Evolutionary conservation across 2,329 filamentous ascomycete genomes (phyloP).

Genomic region (Hypoxylon sp.): DNA sequence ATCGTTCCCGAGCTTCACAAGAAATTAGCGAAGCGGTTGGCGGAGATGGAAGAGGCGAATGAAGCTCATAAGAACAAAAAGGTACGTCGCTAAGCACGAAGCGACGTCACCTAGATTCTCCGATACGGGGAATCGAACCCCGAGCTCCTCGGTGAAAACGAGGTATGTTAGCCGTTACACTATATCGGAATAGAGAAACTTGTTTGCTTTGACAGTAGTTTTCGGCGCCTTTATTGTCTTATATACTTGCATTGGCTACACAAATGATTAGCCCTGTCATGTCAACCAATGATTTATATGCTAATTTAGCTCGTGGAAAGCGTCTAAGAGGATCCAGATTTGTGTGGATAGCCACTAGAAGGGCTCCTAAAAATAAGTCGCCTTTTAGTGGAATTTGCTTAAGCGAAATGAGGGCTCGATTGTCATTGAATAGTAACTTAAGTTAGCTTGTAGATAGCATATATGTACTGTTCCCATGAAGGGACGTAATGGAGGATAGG

Average conservation of each 20-base stretch:
- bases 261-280: background rate
- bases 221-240: background rate
- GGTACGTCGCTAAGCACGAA: background rate
- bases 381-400: too few relatives aligned
- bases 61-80: constrained; percentile 1
- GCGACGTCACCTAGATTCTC: constrained; percentile 9
- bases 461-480: too few relatives aligned
- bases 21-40: background rate
- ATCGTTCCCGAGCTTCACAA: background rate
- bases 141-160: constrained; percentile 49
- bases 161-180: constrained; percentile 49
- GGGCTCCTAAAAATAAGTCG: too few relatives aligned
- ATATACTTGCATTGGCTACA: constrained; percentile 24
- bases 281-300: background rate
- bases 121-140: constrained; percentile 49
- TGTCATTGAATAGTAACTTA: too few relatives aligned
- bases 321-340: background rate
- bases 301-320: constrained; percentile 21
- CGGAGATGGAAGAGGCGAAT: background rate
- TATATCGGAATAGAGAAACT: constrained; percentile 38
- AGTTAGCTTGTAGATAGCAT: too few relatives aligned
- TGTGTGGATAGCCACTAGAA: too few relatives aligned
- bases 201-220: background rate
- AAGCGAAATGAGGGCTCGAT: too few relatives aligned
- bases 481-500: too few relatives aligned